Evolutionary conservation across 257 asterid species (phyloP).

Genomic region (Anisodus acutangulus): DNA sequence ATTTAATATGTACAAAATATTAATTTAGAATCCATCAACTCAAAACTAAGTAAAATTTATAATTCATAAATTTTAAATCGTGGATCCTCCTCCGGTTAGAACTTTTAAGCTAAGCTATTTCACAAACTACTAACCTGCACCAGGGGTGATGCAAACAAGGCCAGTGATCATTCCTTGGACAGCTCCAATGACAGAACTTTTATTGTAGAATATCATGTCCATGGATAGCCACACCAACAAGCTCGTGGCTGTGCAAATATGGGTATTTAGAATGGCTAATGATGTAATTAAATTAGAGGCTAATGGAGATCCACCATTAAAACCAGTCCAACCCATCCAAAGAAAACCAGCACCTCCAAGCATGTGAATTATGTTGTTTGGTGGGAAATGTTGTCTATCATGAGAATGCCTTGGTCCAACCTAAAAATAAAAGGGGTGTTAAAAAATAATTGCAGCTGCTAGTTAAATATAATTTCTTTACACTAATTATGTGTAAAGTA

Average conservation of each 20-base stretch:
- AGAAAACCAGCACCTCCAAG: slow-evolving; percentile 79
- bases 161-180: slow-evolving; percentile 88
- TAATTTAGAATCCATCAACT: not conserved
- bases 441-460: no score
- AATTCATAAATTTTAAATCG: not conserved
- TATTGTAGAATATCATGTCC: slow-evolving; percentile 59
- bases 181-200: slow-evolving; percentile 79
- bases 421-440: slow-evolving; percentile 32
- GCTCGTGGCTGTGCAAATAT: slow-evolving; percentile 77
- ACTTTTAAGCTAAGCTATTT: no score
- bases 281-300: slow-evolving; percentile 56
- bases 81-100: not conserved
- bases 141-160: slow-evolving; percentile 85
- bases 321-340: slow-evolving; percentile 88
- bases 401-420: slow-evolving; percentile 68
- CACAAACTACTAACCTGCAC: slow-evolving; percentile 46
- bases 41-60: not conserved
- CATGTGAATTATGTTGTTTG: slow-evolving; percentile 75
- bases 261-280: slow-evolving; percentile 71
- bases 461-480: no score
- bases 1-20: no score
- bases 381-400: slow-evolving; percentile 75
- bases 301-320: slow-evolving; percentile 76
- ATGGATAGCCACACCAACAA: slow-evolving; percentile 73
- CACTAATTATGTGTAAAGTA: no score